A percentile compares a stretch with the other conserved stretches of the same genome.
These are phyloP conservation scores for Oryza glumipatula DNA, from an alignment of 176 grass and related monocot species.

Conservation along the genomic window DNA sequence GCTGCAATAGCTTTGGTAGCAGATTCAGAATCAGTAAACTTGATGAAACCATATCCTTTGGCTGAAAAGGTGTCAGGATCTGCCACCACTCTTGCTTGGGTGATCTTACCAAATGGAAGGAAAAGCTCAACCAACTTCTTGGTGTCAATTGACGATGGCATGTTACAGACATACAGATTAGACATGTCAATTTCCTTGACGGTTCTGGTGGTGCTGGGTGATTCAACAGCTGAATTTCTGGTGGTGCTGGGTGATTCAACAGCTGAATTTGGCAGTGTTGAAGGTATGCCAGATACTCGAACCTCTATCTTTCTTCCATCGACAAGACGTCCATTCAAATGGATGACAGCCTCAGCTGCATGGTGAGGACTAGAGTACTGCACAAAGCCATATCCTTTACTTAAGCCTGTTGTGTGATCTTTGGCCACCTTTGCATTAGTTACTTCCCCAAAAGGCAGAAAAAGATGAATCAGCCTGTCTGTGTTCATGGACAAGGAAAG, in stretches of 20 bases:
- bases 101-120: conserved; percentile 63
- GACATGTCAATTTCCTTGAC: conserved; percentile 55
- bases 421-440: conserved; percentile 49
- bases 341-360: conserved; percentile 46
- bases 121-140: conserved; percentile 66
- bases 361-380: conserved; percentile 44
- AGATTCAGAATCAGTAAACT: conserved; percentile 52
- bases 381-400: conserved; percentile 72
- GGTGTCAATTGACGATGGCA: conserved; percentile 55
- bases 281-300: background rate
- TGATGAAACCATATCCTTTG: conserved; percentile 68
- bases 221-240: conserved; percentile 23
- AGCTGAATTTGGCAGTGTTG: conserved; percentile 11
- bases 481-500: conserved; percentile 52
- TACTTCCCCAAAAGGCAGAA: conserved; percentile 60
- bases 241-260: conserved; percentile 17
- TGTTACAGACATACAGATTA: conserved; percentile 57
- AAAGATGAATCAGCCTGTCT: conserved; percentile 46
- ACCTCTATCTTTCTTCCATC: conserved; percentile 55
- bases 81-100: conserved; percentile 51
- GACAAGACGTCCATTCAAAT: conserved; percentile 54
- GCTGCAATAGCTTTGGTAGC: conserved; percentile 48
- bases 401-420: conserved; percentile 50
- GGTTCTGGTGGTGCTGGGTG: conserved; percentile 14
- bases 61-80: conserved; percentile 41